Evolutionary conservation across 192 early-diverging fungal species (phyloP), one percentile per base, ranked within the genome.

Genomic region (Radiomyces spectabilis): DNA sequence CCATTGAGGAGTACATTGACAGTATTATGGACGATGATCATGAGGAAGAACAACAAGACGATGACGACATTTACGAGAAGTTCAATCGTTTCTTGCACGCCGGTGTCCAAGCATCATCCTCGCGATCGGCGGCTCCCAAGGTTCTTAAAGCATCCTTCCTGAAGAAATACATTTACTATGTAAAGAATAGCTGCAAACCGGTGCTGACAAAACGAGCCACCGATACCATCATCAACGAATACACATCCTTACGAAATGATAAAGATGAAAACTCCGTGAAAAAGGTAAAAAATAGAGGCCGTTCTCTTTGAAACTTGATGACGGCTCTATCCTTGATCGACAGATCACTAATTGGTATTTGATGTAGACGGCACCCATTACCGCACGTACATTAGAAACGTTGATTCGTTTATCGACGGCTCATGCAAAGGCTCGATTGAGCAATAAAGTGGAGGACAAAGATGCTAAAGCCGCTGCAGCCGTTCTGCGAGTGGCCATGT

Each of bases 371-470:
- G 79, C 93, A 29, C 96, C 96, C n/a, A 81, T 97, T 53, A 99
- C 96, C 9, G 85, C 93, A n/a, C 91, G 96, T 81, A 95, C 96
- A 15, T 76, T 99, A 16, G 96, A 99, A 70, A 97, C 96, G 2
- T 76, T 99, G 33, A 96, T 99, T 63, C 91, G 96, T 73, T 70
- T 99, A 51, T 83, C 93, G 1, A 94, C 96, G 4, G 93, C 96
- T 12, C 93, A 99, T 66, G 94, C 96, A 41, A 99, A 99, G 74
- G 74, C 83, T 41, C 80, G 96, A 22, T 71, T 99, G 59, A 89
- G 87, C 48, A 72, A 79, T 29, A 60, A 60, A 4, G 94, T 99
- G 4, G 85, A 91, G 35, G 77, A 86, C 53, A 71, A 81, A 33
- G 95, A 98, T 63, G 91, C 89, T n/a, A 80, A 85, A 25, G 78